Conservation (phyloP, 495 filamentous ascomycete species). For the Tuber borchii region DNA sequence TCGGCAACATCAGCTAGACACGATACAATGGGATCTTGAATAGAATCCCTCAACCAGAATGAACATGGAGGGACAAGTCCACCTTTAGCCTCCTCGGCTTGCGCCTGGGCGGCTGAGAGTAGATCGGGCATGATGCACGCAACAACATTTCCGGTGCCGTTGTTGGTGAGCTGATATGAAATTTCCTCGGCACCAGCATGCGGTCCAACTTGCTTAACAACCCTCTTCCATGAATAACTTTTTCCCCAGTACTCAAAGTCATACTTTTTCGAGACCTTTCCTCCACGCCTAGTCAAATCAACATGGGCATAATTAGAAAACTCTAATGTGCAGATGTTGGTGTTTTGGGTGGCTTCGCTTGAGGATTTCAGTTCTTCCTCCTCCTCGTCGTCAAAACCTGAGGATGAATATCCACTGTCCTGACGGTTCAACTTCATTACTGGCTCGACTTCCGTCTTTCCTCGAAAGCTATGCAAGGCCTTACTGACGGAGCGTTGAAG, state of each 20-base stretch:
- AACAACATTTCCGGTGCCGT: slow-evolving; percentile 54
- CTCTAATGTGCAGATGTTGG: slow-evolving; percentile 77
- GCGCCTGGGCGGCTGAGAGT: slow-evolving; percentile 59
- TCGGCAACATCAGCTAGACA: slow-evolving; percentile 74
- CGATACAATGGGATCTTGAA: slow-evolving; percentile 36
- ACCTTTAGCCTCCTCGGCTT: slow-evolving; percentile 69
- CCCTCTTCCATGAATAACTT: slow-evolving; percentile 77
- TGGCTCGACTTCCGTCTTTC: slow-evolving; percentile 51
- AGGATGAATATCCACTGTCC: slow-evolving; percentile 57
- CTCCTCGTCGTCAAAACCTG: slow-evolving; percentile 45
- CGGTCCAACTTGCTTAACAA: slow-evolving; percentile 50
- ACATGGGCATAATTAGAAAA: slow-evolving; percentile 97
- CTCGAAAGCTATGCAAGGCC: slow-evolving; percentile 62
- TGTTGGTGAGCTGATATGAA: slow-evolving; percentile 71
- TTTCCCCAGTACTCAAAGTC: slow-evolving; percentile 89
- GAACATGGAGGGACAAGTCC: slow-evolving; percentile 88
- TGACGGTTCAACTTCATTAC: slow-evolving; percentile 44
- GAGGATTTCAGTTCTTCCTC: slow-evolving; percentile 35
- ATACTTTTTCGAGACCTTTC: slow-evolving; percentile 67
- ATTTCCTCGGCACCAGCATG: slow-evolving; percentile 53
- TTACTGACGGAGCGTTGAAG: slow-evolving; percentile 68
- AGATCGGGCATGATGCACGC: slow-evolving; percentile 83
- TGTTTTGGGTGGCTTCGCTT: slow-evolving; percentile 47
- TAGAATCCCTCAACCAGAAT: slow-evolving; percentile 72
- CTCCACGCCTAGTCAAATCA: slow-evolving; percentile 66